A percentile compares a stretch with the other conserved stretches of the same genome.
Evolutionary conservation across 345 rosid species (phyloP).

Genomic region (Eucalyptus polyanthemos): DNA sequence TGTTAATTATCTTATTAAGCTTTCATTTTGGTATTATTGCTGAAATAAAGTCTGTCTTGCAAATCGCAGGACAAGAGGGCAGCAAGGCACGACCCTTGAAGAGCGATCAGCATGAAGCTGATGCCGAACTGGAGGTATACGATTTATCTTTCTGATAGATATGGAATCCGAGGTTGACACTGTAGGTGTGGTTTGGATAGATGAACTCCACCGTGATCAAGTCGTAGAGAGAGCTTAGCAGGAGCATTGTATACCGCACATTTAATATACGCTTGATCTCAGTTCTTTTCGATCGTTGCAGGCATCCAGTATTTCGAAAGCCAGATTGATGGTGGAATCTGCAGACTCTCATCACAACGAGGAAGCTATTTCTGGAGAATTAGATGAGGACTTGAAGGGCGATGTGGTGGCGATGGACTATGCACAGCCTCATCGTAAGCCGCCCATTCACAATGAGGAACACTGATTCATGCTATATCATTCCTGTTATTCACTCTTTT

Average conservation of each 20-base stretch:
- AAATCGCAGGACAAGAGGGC: background rate
- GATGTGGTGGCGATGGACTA: slow-evolving; percentile 65
- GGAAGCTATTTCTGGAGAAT: slow-evolving; percentile 5
- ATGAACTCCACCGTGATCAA: background rate
- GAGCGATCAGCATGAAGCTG: background rate
- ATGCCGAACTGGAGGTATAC: background rate
- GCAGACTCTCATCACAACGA: background rate
- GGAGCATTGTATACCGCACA: background rate
- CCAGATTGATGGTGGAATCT: background rate
- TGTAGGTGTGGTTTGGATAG: background rate
- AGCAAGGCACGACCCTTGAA: background rate
- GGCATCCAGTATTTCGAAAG: background rate
- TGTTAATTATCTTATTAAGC: background rate
- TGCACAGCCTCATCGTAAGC: slow-evolving; percentile 79
- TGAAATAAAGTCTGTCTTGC: background rate
- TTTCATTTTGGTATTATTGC: background rate
- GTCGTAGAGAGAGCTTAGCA: background rate
- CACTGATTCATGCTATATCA: background rate
- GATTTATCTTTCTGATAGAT: background rate
- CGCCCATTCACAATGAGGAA: slow-evolving; percentile 89
- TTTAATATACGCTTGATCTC: background rate
- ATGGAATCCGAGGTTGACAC: background rate
- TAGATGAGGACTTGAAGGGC: slow-evolving; percentile 19
- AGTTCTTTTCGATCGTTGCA: background rate
- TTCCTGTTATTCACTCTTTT: background rate